Conservation (phyloP, 495 filamentous ascomycete species). For the Penicillium roqueforti region DNA sequence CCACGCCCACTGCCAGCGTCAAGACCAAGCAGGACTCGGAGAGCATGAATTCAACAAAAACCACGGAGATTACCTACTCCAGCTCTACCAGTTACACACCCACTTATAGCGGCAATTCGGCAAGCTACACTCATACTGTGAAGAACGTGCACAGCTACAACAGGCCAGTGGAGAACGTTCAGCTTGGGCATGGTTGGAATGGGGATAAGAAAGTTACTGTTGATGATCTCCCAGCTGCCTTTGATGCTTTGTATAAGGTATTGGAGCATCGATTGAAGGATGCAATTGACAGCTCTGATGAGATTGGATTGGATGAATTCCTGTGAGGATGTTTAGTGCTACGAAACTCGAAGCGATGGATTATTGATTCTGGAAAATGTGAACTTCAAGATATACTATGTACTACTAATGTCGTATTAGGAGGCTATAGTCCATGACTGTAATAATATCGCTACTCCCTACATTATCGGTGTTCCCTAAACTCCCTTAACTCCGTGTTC, state of each 20-base stretch:
- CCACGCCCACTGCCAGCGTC: slow-evolving; percentile 1
- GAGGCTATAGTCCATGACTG: neutral
- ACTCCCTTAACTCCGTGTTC: slow-evolving; percentile 7
- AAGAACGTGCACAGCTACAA: slow-evolving; percentile 3
- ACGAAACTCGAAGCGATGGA: neutral
- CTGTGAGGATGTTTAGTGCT: neutral
- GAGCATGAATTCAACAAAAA: slow-evolving; percentile 6
- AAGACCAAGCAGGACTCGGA: slow-evolving; percentile 2
- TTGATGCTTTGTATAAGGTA: slow-evolving; percentile 18
- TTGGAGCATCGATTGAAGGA: slow-evolving; percentile 22
- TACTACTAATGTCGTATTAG: neutral
- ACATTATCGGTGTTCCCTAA: too few relatives aligned
- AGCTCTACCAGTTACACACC: slow-evolving; percentile 4
- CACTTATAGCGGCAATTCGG: neutral
- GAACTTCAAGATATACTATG: neutral
- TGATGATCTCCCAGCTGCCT: slow-evolving; percentile 21
- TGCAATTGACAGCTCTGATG: slow-evolving; percentile 34
- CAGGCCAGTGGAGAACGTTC: slow-evolving; percentile 17
- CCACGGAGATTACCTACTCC: neutral
- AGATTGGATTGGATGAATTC: slow-evolving; percentile 19
- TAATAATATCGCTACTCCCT: too few relatives aligned
- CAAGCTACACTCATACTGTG: slow-evolving; percentile 14
- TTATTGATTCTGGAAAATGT: neutral
- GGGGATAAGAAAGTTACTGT: slow-evolving; percentile 12
- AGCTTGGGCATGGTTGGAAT: slow-evolving; percentile 18